Evolutionary conservation across 2,329 filamentous ascomycete species (phyloP).

Genomic region (Exophiala spinifera): DNA sequence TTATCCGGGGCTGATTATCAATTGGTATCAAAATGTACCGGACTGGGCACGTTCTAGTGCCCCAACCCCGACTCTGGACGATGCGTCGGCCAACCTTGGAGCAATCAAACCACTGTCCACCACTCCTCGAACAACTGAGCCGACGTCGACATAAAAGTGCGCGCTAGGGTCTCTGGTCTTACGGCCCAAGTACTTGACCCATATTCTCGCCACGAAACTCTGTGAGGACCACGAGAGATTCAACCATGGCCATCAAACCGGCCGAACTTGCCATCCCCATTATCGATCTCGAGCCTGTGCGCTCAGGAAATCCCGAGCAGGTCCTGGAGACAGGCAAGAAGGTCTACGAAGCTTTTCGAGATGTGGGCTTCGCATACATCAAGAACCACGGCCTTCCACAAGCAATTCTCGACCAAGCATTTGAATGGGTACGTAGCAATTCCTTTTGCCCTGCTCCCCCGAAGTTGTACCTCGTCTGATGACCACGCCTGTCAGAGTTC

Average conservation of each 20-base stretch:
- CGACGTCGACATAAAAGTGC: no score
- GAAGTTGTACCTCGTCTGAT: neutral
- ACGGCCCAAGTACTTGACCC: neutral
- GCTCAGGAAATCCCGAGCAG: conserved; percentile 30
- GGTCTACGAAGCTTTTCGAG: conserved; percentile 39
- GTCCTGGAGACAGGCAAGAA: conserved; percentile 29
- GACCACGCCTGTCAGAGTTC: conserved; percentile 24
- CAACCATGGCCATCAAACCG: conserved; percentile 15
- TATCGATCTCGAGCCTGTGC: conserved; percentile 40
- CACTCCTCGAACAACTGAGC: neutral
- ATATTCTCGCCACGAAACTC: no score
- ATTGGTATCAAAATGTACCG: no score
- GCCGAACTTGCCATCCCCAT: conserved; percentile 35
- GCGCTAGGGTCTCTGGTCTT: no score
- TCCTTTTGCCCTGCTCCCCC: neutral
- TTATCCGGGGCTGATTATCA: no score
- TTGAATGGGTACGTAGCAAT: conserved; percentile 23
- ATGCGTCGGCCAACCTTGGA: no score
- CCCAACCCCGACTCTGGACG: no score
- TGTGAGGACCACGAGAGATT: neutral
- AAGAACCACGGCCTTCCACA: conserved; percentile 38
- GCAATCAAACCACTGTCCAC: no score
- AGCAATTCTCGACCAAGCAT: conserved; percentile 24
- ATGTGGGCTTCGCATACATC: conserved; percentile 43
- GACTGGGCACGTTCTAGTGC: no score